Evolutionary conservation across 805 yeast genomes (phyloP), one percentile per base, ranked within the genome.

Genomic region (Schizosaccharomyces osmophilus): DNA sequence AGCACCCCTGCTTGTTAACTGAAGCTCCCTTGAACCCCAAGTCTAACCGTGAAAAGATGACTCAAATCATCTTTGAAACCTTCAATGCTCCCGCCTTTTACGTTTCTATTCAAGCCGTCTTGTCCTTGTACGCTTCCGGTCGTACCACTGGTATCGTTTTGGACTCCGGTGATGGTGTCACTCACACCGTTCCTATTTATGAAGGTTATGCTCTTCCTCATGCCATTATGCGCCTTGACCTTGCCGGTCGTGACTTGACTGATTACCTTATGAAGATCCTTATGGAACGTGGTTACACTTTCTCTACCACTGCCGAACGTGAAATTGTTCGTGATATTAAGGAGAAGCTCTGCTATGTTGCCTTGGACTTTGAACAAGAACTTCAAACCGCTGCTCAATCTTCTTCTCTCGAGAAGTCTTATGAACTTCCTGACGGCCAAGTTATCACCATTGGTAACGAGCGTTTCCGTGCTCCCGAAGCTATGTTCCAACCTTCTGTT

Each of bases 11-110:
- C 71, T 80, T 93, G 76, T 84, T 93, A 79, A 93, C 98, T 68
- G 98, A 93, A 83, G 98, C 98, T 68, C 98, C 98, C 78, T 86
- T 88, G 87, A 93, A 93, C 81, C 98, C 98, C 74, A 93, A 90
- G 79, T 83, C 93, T 69, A 93, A 93, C 89, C 88, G 97, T 82
- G 97, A 93, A 82, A 93, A 93, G 85, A 93, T 93, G 97, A 90
- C 97, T 68, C 97, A 93, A 80, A 90, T 93, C 74, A 81, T 93
- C 82, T 93, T 93, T 74, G 98, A 93, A 82, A 93, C 97, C 68
- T 93, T 93, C 83, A 90, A 90, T 77, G 97, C 89, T 68, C 98
- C 98, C 73, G 98, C 98, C 64, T 89, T 93, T 81, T 93, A 93
- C 84, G 97, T 93, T 69, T 84, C 95, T 70, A 90, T 93, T 74